Conservation (phyloP, 768 basidiomycete species). For the Mycena rosella region DNA sequence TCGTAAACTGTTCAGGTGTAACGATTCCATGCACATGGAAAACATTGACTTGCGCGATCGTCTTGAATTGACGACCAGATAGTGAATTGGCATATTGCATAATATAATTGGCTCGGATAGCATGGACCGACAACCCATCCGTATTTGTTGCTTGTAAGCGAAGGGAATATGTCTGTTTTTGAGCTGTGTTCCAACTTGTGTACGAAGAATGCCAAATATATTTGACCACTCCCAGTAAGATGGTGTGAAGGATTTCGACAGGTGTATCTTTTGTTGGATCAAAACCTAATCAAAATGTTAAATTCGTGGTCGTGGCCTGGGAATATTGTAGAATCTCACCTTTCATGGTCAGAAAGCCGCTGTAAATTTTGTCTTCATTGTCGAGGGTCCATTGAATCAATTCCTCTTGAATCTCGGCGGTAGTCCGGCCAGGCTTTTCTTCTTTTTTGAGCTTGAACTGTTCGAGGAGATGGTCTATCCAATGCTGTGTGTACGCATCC, state of each 20-base stretch:
- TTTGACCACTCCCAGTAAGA: constrained; percentile 46
- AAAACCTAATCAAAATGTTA: background rate
- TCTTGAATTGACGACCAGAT: constrained; percentile 47
- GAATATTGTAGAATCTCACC: constrained; percentile 34
- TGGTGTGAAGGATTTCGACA: constrained; percentile 46
- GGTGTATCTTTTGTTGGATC: constrained; percentile 37
- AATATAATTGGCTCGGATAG: constrained; percentile 43
- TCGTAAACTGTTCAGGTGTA: constrained; percentile 31
- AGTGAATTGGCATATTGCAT: constrained; percentile 45
- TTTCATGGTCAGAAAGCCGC: constrained; percentile 46
- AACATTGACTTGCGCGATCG: constrained; percentile 39
- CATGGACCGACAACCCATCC: constrained; percentile 25
- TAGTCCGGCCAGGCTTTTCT: constrained; percentile 25
- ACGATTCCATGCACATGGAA: constrained; percentile 47
- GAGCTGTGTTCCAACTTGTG: constrained; percentile 29
- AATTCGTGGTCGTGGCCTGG: background rate
- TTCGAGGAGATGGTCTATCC: constrained; percentile 51
- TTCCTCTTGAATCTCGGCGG: constrained; percentile 41
- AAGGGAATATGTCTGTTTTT: constrained; percentile 33
- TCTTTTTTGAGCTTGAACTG: constrained; percentile 38
- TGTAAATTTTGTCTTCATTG: too few relatives aligned
- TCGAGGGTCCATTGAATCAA: constrained; percentile 45
- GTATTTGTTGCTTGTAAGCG: constrained; percentile 40
- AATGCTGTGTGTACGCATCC: constrained; percentile 52
- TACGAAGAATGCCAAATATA: constrained; percentile 47